Evolutionary conservation across 2,329 filamentous ascomycete genomes (phyloP), one percentile per base, ranked within the genome.

Genomic region (Aspergillus luchuensis): DNA sequence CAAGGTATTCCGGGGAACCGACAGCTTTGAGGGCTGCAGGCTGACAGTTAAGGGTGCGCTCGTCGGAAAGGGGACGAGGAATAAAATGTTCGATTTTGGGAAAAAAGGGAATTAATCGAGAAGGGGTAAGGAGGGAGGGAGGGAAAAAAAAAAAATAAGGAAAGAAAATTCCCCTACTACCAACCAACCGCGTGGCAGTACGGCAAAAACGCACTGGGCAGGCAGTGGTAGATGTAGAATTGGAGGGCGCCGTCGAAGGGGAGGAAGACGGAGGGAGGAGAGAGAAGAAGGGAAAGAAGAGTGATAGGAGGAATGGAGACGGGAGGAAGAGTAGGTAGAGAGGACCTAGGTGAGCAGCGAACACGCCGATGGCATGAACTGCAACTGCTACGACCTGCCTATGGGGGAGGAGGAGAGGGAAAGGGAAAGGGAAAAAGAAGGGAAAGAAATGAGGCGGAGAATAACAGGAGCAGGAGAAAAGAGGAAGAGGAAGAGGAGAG

Each of bases 181-280:
- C 67, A 62, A 70, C 67, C 68, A 66, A 69, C 65, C 69, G 67
- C 68, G 68, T 65, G 61, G 64, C 67, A 73, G 72, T 71, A 72
- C 69, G 66, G 56, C 53, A 58, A 66, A 67, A 67, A 64, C 68
- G 71, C 66, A 67, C 47, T 50, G 47, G 47, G 74, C 70, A 58
- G 66, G 68, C 67, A 75, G 66, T 62, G 63, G 63, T 64, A 60
- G 43, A 55, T 56, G 58, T 63, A 55, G 59, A 58, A 45, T 56
- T 55, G 53, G 49, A 36, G 33, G 53, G 58, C 58, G 56, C 62
- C 57, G 61, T 43, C 52, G 59, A 64, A 61, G 63, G 59, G 57
- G 57, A 60, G 63, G 60, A 65, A 60, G 63, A 63, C 62, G 65
- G 62, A 70, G 59, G 58, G 57, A 60, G 47, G 54, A 57, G 58